Evolutionary conservation across 176 grass and related monocot species (phyloP), one percentile per base, ranked within the genome.

Genomic region (Dactylis glomerata): DNA sequence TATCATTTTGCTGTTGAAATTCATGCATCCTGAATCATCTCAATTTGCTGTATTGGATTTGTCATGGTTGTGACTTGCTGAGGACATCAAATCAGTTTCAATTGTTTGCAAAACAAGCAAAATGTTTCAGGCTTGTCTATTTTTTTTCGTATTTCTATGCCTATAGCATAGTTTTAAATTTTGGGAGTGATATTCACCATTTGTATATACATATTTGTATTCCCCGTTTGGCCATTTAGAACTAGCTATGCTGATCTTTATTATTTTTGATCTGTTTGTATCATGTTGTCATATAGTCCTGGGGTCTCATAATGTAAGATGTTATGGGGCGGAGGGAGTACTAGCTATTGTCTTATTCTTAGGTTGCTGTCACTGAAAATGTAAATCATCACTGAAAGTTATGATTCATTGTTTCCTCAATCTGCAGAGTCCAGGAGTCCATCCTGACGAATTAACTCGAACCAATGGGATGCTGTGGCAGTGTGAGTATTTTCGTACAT

Each of bases 391-490:
- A 65, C 73, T 31, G 3, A 77, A 71, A 42, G 50, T 46, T 50
- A 13, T 20, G 5, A 22, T 22, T 50, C 19, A 58, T 3, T 86
- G 72, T 64, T 45, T 42, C 40, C 6, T 24, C 14, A 46, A 50
- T 22, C 24, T 47, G 20, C 54, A 78, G 65, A 58, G 27, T 42
- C 8, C 65, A 68, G 68, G 58, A 46, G 24, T 66, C 37, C 13
- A 80, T 84, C 47, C 6, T 32, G 80, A 74, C 55, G 45, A 78
- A 66, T 68, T 83, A 27, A 19, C 41, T 85, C 16, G 22, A 80
- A 61, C 64, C 73, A 26, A 89, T 92, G 90, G 90, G 90, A 56
- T 89, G 75, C 74, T 86, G 87, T 63, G 86, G 90, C 81, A 92
- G 86, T 8, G 90, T 92, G 79, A 91, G 49, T 67, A 8, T 5